Conservation (phyloP, 495 filamentous ascomycete species). For the Aspergillus wentii region DNA sequence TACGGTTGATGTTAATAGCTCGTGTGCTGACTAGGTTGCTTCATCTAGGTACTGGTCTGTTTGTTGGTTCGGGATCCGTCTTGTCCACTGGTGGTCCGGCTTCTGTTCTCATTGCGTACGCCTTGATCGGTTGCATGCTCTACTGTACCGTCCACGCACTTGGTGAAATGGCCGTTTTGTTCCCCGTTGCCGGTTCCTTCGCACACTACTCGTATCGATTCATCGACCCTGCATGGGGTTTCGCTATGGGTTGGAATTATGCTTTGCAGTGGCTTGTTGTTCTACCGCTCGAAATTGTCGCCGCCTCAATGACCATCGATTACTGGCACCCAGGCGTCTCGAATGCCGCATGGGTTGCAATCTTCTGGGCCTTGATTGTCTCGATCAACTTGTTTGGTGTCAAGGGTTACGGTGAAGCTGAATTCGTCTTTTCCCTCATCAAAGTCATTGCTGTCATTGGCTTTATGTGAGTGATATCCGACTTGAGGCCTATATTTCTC, state of each 20-base stretch:
- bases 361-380: slow-evolving; percentile 73
- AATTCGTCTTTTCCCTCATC: slow-evolving; percentile 81
- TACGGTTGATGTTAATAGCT: neutral
- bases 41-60: slow-evolving; percentile 73
- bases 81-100: slow-evolving; percentile 79
- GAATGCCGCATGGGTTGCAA: slow-evolving; percentile 76
- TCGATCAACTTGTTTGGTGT: slow-evolving; percentile 84
- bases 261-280: slow-evolving; percentile 90
- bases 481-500: neutral
- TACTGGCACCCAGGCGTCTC: slow-evolving; percentile 71
- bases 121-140: slow-evolving; percentile 81
- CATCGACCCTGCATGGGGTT: slow-evolving; percentile 92
- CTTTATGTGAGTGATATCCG: slow-evolving; percentile 66
- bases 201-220: slow-evolving; percentile 90
- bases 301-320: slow-evolving; percentile 81
- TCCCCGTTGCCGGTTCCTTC: slow-evolving; percentile 90
- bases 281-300: slow-evolving; percentile 84
- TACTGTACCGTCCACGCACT: slow-evolving; percentile 90
- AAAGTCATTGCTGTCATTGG: slow-evolving; percentile 85
- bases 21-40: slow-evolving; percentile 1
- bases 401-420: slow-evolving; percentile 84
- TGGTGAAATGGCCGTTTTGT: slow-evolving; percentile 87
- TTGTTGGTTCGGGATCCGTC: slow-evolving; percentile 80
- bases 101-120: slow-evolving; percentile 75
- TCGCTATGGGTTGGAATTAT: slow-evolving; percentile 99